Evolutionary conservation across 192 early-diverging fungal species (phyloP).

Genomic region (Rhizophagus sp.): DNA sequence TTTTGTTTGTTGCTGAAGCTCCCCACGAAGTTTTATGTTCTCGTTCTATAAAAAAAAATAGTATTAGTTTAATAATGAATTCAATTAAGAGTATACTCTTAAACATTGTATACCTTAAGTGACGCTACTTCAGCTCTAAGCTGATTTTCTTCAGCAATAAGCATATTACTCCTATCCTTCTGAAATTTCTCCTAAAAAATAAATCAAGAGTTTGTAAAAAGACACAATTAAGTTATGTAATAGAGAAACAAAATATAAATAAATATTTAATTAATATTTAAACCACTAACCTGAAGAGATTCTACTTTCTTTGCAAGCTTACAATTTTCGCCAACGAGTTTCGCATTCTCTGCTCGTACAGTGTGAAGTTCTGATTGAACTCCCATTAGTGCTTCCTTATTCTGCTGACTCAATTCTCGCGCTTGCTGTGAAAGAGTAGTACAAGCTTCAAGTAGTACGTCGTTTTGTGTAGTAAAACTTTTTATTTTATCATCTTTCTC

Average conservation of each 20-base stretch:
- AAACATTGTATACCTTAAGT: background rate
- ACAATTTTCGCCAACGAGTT: background rate
- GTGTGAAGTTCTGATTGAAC: background rate
- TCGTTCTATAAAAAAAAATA: background rate
- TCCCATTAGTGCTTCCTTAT: background rate
- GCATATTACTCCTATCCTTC: background rate
- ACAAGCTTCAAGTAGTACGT: background rate
- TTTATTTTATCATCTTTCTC: background rate
- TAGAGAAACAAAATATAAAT: background rate
- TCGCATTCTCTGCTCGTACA: background rate
- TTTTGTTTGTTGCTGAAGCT: background rate
- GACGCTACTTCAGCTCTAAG: background rate
- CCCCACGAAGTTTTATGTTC: background rate
- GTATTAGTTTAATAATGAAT: no score
- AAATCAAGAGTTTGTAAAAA: background rate
- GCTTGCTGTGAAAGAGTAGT: background rate
- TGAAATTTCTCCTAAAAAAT: background rate
- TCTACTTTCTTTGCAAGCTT: background rate
- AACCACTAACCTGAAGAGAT: background rate
- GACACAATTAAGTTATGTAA: background rate
- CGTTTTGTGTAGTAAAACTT: background rate
- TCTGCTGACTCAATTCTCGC: background rate
- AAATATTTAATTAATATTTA: background rate
- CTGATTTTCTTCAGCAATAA: background rate
- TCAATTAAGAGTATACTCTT: background rate